A percentile compares a stretch with the other conserved stretches of the same genome.
Evolutionary conservation across 1,139 yeast genomes (phyloP).

Genomic region (Pichia sp.): DNA sequence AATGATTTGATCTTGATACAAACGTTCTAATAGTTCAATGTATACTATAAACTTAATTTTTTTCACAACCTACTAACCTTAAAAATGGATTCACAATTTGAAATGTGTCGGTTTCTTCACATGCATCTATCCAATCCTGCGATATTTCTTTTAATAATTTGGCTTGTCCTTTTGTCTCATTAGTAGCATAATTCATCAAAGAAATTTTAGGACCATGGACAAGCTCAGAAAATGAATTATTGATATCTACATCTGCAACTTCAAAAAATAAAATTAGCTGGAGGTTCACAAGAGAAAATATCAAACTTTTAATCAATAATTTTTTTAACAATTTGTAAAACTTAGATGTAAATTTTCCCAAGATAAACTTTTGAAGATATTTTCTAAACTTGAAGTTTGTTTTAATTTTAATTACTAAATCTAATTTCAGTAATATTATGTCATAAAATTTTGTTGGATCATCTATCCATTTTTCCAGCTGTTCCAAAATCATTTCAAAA

Average conservation of each 20-base stretch:
- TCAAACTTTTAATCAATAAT: not conserved
- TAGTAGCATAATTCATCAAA: not conserved
- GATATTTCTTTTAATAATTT: too few relatives aligned
- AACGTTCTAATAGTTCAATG: too few relatives aligned
- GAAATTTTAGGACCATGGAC: not conserved
- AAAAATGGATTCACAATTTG: too few relatives aligned
- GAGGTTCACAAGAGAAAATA: not conserved
- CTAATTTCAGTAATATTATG: slow-evolving; percentile 2
- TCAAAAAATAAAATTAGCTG: slow-evolving; percentile 4
- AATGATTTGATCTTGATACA: too few relatives aligned
- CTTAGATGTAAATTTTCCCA: not conserved
- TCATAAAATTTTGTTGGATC: not conserved
- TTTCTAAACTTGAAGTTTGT: slow-evolving; percentile 1
- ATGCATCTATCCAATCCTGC: too few relatives aligned
- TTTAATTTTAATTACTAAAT: slow-evolving; percentile 4
- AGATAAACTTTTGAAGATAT: not conserved
- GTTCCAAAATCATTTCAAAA: slow-evolving; percentile 10
- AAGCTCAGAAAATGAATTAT: too few relatives aligned
- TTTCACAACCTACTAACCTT: too few relatives aligned
- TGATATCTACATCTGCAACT: not conserved
- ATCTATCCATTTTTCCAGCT: not conserved
- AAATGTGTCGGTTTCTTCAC: too few relatives aligned
- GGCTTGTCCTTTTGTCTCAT: too few relatives aligned
- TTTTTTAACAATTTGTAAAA: not conserved
- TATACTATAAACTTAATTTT: too few relatives aligned